Percentiles rank a stretch among this genome's conserved stretches.
These are phyloP conservation scores for Leccinum variicolor DNA, from an alignment of 768 basidiomycete species.

Conservation along the genomic window DNA sequence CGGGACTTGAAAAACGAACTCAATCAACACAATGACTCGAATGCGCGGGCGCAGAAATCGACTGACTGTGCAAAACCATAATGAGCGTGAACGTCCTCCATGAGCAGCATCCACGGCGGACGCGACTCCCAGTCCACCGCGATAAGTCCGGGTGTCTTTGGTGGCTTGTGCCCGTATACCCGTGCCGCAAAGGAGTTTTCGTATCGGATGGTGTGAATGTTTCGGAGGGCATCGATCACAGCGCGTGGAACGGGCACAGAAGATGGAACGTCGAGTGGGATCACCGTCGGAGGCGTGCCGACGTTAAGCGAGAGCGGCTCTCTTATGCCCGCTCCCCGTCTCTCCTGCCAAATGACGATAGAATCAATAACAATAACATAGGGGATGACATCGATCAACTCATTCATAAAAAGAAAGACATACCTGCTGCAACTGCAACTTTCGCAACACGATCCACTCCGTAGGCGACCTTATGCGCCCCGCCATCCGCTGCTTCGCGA, in stretches of 20 bases:
- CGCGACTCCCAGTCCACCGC: slow-evolving; percentile 70
- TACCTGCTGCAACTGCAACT: slow-evolving; percentile 43
- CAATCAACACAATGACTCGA: slow-evolving; percentile 1
- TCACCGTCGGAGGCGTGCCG: slow-evolving; percentile 8
- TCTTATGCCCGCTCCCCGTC: slow-evolving; percentile 12
- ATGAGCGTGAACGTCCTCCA: slow-evolving; percentile 70
- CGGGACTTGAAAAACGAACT: slow-evolving; percentile 43
- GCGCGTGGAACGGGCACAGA: slow-evolving; percentile 26
- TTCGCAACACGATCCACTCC: slow-evolving; percentile 39
- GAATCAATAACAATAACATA: not conserved
- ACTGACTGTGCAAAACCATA: slow-evolving; percentile 56
- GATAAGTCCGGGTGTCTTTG: slow-evolving; percentile 37
- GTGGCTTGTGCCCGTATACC: slow-evolving; percentile 40
- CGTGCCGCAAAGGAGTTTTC: slow-evolving; percentile 65
- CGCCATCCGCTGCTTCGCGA: slow-evolving; percentile 7
- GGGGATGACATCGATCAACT: not conserved
- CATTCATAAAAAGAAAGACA: not conserved
- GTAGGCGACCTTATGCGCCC: slow-evolving; percentile 20
- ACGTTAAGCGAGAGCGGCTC: not conserved
- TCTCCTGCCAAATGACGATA: slow-evolving; percentile 15
- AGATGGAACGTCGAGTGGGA: slow-evolving; percentile 28
- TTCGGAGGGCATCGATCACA: slow-evolving; percentile 50
- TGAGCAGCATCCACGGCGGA: slow-evolving; percentile 72
- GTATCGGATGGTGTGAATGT: slow-evolving; percentile 62
- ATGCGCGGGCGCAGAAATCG: not conserved